Conservation (phyloP, 2,329 filamentous ascomycete species). For the Cercospora canescens region DNA sequence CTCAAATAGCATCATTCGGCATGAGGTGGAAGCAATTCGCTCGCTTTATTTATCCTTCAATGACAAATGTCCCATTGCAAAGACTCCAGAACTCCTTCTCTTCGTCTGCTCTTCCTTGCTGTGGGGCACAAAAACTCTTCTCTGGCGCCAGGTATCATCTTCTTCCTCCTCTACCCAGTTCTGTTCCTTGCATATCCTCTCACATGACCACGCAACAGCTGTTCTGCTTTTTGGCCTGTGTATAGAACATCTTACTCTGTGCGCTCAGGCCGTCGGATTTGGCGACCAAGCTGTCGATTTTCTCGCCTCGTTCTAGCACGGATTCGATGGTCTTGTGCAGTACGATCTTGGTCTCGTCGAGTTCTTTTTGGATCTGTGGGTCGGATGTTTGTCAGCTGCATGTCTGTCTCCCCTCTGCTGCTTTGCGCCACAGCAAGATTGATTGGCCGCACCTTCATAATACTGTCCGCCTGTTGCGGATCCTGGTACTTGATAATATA, state of each 20-base stretch:
- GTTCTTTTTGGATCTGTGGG: slow-evolving; percentile 80
- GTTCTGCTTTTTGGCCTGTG: slow-evolving; percentile 64
- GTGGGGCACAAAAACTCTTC: not conserved
- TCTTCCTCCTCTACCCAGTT: not conserved
- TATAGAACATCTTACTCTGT: slow-evolving; percentile 98
- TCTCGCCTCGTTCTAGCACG: slow-evolving; percentile 89
- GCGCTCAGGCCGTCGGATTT: slow-evolving; percentile 90
- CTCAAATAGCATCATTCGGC: not conserved
- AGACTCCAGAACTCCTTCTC: not conserved
- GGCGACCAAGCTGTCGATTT: slow-evolving; percentile 88
- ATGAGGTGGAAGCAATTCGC: not conserved
- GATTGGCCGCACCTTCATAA: slow-evolving; percentile 47
- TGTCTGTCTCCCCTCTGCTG: not conserved
- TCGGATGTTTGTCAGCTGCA: slow-evolving; percentile 53
- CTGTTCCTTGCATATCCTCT: not conserved
- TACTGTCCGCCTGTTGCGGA: slow-evolving; percentile 83
- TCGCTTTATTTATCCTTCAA: not conserved
- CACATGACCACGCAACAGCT: slow-evolving; percentile 60
- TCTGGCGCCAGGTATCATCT: not conserved
- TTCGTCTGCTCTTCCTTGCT: not conserved
- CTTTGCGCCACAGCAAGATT: not conserved
- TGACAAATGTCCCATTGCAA: not conserved
- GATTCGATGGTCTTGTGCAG: slow-evolving; percentile 96
- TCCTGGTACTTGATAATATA: slow-evolving; percentile 82
- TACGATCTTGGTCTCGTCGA: slow-evolving; percentile 96